phyloP scores from a whole-genome alignment of 306 rosid species.

The Pterocarpus macrocarpus region DNA sequence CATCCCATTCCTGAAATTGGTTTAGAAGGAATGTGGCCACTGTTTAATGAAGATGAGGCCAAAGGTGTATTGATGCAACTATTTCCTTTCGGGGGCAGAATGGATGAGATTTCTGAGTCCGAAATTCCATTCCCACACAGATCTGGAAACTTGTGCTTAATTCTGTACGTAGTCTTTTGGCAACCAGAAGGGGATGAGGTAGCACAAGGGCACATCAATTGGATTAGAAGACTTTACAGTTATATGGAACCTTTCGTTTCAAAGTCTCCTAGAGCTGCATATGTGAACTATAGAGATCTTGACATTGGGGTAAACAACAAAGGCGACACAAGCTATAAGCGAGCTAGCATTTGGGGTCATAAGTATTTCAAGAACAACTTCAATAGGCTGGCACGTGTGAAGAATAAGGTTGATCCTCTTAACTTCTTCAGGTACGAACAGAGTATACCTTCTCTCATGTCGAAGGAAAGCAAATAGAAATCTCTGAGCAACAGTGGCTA shows the following conservation, averaged over 20 bases:
- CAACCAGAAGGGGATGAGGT: slow-evolving; percentile 37
- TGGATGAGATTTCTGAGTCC: slow-evolving; percentile 48
- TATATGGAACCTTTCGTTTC: slow-evolving; percentile 47
- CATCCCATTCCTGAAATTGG: slow-evolving; percentile 40
- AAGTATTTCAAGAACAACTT: slow-evolving; percentile 51
- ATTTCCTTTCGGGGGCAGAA: slow-evolving; percentile 52
- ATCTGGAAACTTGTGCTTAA: slow-evolving; percentile 42
- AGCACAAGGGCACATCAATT: slow-evolving; percentile 26
- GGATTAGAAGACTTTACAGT: slow-evolving; percentile 46
- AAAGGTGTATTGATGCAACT: neutral
- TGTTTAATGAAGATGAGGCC: slow-evolving; percentile 43
- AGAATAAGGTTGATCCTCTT: slow-evolving; percentile 47
- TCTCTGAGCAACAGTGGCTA: neutral
- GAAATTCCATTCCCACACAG: slow-evolving; percentile 54
- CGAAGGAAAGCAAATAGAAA: slow-evolving; percentile 31
- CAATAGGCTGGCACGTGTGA: slow-evolving; percentile 38
- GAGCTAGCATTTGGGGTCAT: slow-evolving; percentile 52
- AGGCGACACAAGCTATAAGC: slow-evolving; percentile 43
- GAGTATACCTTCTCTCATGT: slow-evolving; percentile 42
- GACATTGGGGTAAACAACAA: slow-evolving; percentile 47
- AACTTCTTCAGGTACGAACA: slow-evolving; percentile 52
- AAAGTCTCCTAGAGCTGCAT: slow-evolving; percentile 50
- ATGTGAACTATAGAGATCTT: slow-evolving; percentile 48
- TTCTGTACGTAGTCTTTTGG: slow-evolving; percentile 43
- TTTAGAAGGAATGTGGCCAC: slow-evolving; percentile 52